Evolutionary conservation across 805 yeast genomes (phyloP).

Genomic region (Wickerhamomyces silvicola): DNA sequence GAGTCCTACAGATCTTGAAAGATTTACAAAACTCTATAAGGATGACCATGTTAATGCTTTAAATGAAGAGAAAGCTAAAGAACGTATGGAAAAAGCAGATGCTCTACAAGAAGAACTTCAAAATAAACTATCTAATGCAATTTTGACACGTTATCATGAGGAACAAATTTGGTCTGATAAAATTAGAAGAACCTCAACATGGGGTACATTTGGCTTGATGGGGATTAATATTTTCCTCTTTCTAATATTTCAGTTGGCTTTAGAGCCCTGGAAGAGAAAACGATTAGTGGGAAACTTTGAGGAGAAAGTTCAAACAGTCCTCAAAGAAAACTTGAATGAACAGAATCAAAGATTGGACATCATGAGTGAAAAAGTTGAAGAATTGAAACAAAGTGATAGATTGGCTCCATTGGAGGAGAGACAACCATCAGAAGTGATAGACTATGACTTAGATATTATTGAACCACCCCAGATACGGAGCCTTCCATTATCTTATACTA

Average conservation of each 20-base stretch:
- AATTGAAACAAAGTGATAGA: slow-evolving; percentile 14
- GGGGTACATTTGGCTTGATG: slow-evolving; percentile 93
- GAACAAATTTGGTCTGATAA: slow-evolving; percentile 98
- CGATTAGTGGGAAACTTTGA: slow-evolving; percentile 81
- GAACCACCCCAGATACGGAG: slow-evolving; percentile 12
- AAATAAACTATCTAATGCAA: slow-evolving; percentile 63
- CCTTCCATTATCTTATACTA: slow-evolving; percentile 11
- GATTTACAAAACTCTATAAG: slow-evolving; percentile 75
- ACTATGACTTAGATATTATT: slow-evolving; percentile 10
- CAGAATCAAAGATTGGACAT: slow-evolving; percentile 25
- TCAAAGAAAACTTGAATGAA: slow-evolving; percentile 29
- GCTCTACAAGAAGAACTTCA: slow-evolving; percentile 60
- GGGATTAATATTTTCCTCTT: slow-evolving; percentile 77
- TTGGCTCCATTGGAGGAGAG: slow-evolving; percentile 14
- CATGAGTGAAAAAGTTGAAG: slow-evolving; percentile 21
- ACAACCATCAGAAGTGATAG: slow-evolving; percentile 14
- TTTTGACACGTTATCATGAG: slow-evolving; percentile 85
- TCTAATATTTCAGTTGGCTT: slow-evolving; percentile 71
- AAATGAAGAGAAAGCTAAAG: slow-evolving; percentile 46
- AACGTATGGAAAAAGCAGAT: slow-evolving; percentile 48
- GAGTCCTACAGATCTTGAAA: slow-evolving; percentile 72
- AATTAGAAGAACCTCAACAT: slow-evolving; percentile 87
- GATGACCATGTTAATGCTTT: slow-evolving; percentile 72
- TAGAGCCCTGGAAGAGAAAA: slow-evolving; percentile 92
- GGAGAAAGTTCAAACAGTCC: slow-evolving; percentile 56